phyloP scores from a whole-genome alignment of 2,329 filamentous ascomycete genomes.

The Verruconis gallopava region DNA sequence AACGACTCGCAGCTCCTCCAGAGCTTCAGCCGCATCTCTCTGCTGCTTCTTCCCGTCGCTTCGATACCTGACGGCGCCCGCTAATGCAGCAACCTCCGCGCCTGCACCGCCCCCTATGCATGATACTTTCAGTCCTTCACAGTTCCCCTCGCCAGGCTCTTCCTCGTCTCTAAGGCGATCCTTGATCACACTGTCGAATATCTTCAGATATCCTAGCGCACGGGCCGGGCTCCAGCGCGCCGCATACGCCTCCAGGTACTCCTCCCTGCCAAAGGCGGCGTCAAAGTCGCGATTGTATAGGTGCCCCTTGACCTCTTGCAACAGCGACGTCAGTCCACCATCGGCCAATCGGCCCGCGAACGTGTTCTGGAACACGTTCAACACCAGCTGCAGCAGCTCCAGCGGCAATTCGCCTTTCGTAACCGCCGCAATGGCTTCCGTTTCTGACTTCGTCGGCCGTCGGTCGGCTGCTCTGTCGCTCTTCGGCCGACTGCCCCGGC shows the following conservation, averaged over 20 bases:
- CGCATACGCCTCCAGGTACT: conserved; percentile 70
- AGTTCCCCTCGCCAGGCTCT: background rate
- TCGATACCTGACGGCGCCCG: conserved; percentile 19
- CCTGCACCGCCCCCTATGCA: conserved; percentile 55
- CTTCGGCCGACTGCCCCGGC: too few species aligned
- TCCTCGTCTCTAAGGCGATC: conserved; percentile 11
- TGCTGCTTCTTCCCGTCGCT: background rate
- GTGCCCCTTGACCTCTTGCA: conserved; percentile 77
- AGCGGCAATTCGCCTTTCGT: conserved; percentile 31
- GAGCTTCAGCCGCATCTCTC: background rate
- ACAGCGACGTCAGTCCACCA: conserved; percentile 38
- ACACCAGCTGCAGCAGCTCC: conserved; percentile 52
- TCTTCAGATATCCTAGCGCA: conserved; percentile 66
- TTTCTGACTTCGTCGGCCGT: too few species aligned
- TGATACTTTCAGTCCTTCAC: conserved; percentile 18
- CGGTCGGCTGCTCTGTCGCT: too few species aligned
- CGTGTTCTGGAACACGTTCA: conserved; percentile 59
- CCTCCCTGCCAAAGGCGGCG: conserved; percentile 58
- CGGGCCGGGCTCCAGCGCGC: conserved; percentile 82
- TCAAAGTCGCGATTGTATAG: conserved; percentile 78
- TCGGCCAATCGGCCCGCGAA: conserved; percentile 34
- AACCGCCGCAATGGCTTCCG: too few species aligned
- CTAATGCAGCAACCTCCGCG: conserved; percentile 53
- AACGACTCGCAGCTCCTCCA: background rate
- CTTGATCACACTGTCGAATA: conserved; percentile 32